These are phyloP conservation scores for Canna indica DNA, from an alignment of 176 grass and related monocot species.

Conservation along the genomic window DNA sequence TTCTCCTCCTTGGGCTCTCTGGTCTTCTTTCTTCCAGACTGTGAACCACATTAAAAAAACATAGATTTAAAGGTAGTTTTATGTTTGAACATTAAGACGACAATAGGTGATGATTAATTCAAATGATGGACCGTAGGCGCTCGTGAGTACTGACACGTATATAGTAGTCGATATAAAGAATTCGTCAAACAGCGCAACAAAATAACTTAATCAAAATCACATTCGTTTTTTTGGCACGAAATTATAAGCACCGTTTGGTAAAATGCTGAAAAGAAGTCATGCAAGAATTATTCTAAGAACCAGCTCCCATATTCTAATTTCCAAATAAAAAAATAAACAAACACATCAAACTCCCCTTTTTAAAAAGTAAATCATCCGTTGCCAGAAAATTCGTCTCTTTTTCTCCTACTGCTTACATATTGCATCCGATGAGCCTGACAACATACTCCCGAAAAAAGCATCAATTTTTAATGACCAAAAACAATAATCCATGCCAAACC, in stretches of 20 bases:
- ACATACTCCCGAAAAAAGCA: not conserved
- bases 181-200: too few species aligned
- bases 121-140: not conserved
- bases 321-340: not conserved
- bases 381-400: not conserved
- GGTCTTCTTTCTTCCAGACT: conserved; percentile 8
- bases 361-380: not conserved
- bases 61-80: too few species aligned
- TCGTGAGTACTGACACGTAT: too few species aligned
- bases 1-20: conserved; percentile 12
- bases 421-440: not conserved
- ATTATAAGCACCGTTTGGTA: not conserved
- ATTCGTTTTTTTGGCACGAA: not conserved
- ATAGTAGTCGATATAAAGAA: too few species aligned
- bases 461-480: not conserved
- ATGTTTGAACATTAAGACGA: too few species aligned
- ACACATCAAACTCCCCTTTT: not conserved
- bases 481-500: not conserved
- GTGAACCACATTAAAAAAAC: not conserved
- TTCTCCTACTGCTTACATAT: not conserved
- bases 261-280: too few species aligned
- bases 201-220: too few species aligned
- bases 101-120: not conserved
- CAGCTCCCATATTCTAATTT: not conserved
- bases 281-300: not conserved